Evolutionary conservation across 2,329 filamentous ascomycete species (phyloP), one percentile per base, ranked within the genome.

Genomic region (Colletotrichum falcatum): DNA sequence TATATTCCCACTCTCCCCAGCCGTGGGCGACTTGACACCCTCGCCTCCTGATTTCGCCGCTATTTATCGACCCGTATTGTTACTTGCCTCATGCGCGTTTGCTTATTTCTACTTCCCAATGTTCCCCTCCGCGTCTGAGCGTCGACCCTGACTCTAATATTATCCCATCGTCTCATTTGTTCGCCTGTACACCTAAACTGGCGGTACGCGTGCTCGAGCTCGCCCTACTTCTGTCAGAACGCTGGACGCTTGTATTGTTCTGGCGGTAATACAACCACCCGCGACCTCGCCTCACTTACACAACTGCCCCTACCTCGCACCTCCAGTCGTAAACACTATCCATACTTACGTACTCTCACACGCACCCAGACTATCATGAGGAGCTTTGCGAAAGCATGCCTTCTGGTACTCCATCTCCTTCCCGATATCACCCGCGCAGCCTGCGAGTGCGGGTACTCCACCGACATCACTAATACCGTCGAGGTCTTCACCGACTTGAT

Each of bases 361-460:
- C 28, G 42, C 37, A n/a, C 46, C 28, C n/a, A 60, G 26, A 20
- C 20, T 9, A 61, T 16, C 58, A 70, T 70, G 67, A 59, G 53
- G 30, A 48, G 23, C 6, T 12, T 53, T 26, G 37, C 44, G 4
- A 46, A 46, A 44, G 61, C 7, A 16, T 53, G 37, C 11, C 42
- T 77, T 16, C 48, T 69, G 6, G 51, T 59, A 44, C 53, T 73
- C 30, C 46, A 74, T 16, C 58, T 66, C 33, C 63, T 74, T 51
- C 71, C 65, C 14, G 20, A 9, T 16, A 28, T 61, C 42, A 14
- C 48, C 26, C 30, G 16, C 12, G 65, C 69, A 6, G 83, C 85
- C 72, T 95, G 93, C 81, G 88, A 92, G 75, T 95, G 93, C 77
- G 93, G 92, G 61, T 95, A 94, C 78, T 86, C 86, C 3, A 79